Evolutionary conservation across 2,329 filamentous ascomycete genomes (phyloP), one percentile per base, ranked within the genome.

Genomic region (Blumeriella jaapii): DNA sequence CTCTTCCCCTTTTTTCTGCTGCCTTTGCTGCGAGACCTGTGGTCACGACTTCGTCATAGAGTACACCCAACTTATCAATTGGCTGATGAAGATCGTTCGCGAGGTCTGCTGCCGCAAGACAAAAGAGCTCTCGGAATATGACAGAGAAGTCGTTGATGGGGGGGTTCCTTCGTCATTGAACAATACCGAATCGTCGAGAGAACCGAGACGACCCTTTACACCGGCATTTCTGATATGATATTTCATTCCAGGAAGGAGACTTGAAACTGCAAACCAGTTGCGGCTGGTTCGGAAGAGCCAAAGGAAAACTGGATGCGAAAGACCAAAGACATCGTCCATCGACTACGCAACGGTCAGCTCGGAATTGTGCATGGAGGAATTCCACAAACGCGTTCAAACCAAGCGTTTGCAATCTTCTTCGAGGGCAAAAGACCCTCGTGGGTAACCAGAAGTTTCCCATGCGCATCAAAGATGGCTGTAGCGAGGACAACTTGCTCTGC

Each of bases 281-380:
- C 77, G 70, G 5, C 82, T 83, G 2, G 84, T 82, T 38, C 82
- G 73, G 53, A 82, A 93, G 51, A 91, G 78, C 86, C 86, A 93
- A 31, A 86, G 74, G 57, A 91, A 93, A 2, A 87, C 74, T 0
- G 82, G 74, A 53, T 93, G 84, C 0, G 74, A 71, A 15, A 76
- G 75, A 37, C 75, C 76, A 50, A 94, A 87, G 10, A 78, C 72
- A 41, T 93, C 83, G 40, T 78, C 74, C 34, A 78, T 72, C 17
- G 73, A 75, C 54, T 59, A 44, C 46, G 4, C 7, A 25, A 3
- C 5, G 11, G 9, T 38, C 32, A 38, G 36, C 29, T 34, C 25
- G 9, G 9, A 13, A 13, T 31, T 36, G 27, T 6, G 15, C 6
- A 15, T 12, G 2, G 5, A 8, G 3, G 9, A 3, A 15, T 7